Evolutionary conservation across 2,329 filamentous ascomycete species (phyloP).

Genomic region (Rhinocladiella similis): DNA sequence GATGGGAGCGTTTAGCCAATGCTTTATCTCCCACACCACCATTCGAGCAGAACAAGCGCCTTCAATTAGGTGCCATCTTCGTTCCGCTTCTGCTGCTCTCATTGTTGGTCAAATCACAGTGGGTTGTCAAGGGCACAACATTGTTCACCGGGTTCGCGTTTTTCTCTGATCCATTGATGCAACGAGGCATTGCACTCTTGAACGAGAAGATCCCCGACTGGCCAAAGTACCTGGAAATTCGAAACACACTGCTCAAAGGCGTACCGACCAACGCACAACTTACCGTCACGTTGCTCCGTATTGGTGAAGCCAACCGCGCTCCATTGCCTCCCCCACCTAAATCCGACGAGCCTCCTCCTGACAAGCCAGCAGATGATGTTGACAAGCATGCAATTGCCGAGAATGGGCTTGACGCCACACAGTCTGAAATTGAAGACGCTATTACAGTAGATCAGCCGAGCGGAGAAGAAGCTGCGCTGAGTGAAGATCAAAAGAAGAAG

Average conservation of each 20-base stretch:
- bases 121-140: constrained; percentile 64
- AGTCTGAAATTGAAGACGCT: constrained; percentile 67
- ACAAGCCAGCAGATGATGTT: constrained; percentile 53
- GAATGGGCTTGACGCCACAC: constrained; percentile 61
- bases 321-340: constrained; percentile 67
- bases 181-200: constrained; percentile 55
- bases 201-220: constrained; percentile 62
- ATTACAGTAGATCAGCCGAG: constrained; percentile 55
- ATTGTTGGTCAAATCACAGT: constrained; percentile 57
- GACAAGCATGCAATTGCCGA: constrained; percentile 55
- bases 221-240: constrained; percentile 71
- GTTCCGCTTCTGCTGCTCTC: constrained; percentile 55
- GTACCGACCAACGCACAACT: constrained; percentile 86
- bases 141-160: constrained; percentile 73
- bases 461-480: constrained; percentile 38
- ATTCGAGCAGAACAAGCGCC: constrained; percentile 57
- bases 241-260: constrained; percentile 73
- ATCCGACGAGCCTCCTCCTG: constrained; percentile 46
- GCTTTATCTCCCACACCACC: constrained; percentile 65
- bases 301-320: constrained; percentile 78
- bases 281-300: constrained; percentile 74
- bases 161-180: constrained; percentile 76
- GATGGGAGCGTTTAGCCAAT: constrained; percentile 62
- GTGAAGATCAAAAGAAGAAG: constrained; percentile 35
- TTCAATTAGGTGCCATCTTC: constrained; percentile 57